Evolutionary conservation across 1,139 yeast genomes (phyloP), one percentile per base, ranked within the genome.

Genomic region (Zygosaccharomyces pseudobailii): DNA sequence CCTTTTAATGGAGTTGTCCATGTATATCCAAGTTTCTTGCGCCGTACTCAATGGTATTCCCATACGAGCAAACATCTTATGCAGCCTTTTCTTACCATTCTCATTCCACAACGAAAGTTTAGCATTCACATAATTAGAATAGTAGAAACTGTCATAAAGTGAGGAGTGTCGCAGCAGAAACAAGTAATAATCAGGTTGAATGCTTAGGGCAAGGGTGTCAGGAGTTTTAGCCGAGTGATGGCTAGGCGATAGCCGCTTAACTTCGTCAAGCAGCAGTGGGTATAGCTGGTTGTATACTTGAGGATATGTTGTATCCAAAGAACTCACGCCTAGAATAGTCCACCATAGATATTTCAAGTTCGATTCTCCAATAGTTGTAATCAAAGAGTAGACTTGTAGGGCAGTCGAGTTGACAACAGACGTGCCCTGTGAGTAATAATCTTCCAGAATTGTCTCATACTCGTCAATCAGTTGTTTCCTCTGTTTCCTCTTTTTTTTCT

Each of bases 41-140:
- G 97, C 95, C 22, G 86, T 84, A 3, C 82, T 86, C 42, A 94
- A 71, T 0, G 97, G 84, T 5, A 94, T 85, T 6, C 98, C 98
- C 97, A 94, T 92, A 57, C 86, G 81, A 2, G 98, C 98, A 70
- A 94, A 86, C 76, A 94, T 75, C 59, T 89, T 89, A 63, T 90
- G 95, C 42, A 94, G 71, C 56, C 83, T 78, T 63, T 87, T 88
- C 57, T 84, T 79, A 3, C 98, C 98, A 49, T 87, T 94, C 60
- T 87, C 96, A 21, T 94, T 85, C 92, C 96, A 94, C 38, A 92
- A 70, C 50, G 83, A 82, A 50, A 92, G 72, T 63, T 89, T 87
- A 21, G 97, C 85, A 58, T 90, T 88, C 36, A 92, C 89, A 62
- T 84, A 92, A 52, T 89, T 84, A 22, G 96, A 88, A 65, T 89